phyloP scores from a whole-genome alignment of 164 flowering plant genomes.

The Platanus orientalis region DNA sequence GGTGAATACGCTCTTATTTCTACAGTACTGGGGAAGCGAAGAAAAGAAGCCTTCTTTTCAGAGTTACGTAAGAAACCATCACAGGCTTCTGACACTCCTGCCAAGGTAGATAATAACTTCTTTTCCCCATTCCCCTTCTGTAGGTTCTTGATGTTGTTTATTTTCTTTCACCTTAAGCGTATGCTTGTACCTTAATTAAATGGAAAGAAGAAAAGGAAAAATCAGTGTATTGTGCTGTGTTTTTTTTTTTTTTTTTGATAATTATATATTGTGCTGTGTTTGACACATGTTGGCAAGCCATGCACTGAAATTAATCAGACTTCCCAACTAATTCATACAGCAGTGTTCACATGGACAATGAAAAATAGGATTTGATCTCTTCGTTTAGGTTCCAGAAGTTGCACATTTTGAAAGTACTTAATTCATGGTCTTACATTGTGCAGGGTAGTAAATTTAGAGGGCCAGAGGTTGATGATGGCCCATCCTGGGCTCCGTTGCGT shows the following conservation, averaged over 20 bases:
- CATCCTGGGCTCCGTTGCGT: slow-evolving; percentile 87
- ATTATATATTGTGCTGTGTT: too few species aligned
- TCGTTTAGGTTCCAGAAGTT: not conserved
- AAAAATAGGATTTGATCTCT: too few species aligned
- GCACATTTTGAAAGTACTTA: not conserved
- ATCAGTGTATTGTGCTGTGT: not conserved
- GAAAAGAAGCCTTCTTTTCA: slow-evolving; percentile 70
- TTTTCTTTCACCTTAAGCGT: not conserved
- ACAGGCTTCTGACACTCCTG: slow-evolving; percentile 21
- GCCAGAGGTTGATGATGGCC: slow-evolving; percentile 42
- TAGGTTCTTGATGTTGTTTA: not conserved
- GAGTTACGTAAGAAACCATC: slow-evolving; percentile 61
- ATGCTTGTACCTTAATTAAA: too few species aligned
- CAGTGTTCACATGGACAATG: too few species aligned
- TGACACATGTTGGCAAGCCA: too few species aligned
- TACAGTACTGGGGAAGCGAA: slow-evolving; percentile 58
- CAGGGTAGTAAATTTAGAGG: slow-evolving; percentile 36
- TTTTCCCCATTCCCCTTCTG: not conserved
- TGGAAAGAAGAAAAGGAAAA: too few species aligned
- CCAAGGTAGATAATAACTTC: slow-evolving; percentile 33
- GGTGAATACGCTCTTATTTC: not conserved
- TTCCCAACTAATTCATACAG: too few species aligned
- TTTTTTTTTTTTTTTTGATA: too few species aligned
- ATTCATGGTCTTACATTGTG: slow-evolving; percentile 6
- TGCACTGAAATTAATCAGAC: not conserved